Percentiles rank a stretch among this genome's conserved stretches.
These are phyloP conservation scores for Fusarium mexicanum DNA, from an alignment of 2,329 filamentous ascomycete species.

Conservation along the genomic window DNA sequence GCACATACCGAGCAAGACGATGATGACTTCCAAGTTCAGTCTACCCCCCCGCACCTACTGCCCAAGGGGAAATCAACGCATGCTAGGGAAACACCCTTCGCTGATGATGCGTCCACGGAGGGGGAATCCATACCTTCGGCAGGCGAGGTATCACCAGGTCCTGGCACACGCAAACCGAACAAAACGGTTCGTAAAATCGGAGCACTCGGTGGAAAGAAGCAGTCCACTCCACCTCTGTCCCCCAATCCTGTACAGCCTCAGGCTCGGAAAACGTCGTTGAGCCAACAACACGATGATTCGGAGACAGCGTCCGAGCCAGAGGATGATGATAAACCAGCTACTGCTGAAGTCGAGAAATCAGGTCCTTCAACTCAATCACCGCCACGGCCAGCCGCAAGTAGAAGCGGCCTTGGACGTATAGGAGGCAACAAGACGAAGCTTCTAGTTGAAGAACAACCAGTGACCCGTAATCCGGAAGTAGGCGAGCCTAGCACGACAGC, in stretches of 20 bases:
- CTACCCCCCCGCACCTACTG: constrained; percentile 54
- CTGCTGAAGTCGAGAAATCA: constrained; percentile 27
- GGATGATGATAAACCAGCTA: constrained; percentile 44
- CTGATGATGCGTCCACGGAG: constrained; percentile 48
- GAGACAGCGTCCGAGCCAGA: constrained; percentile 59
- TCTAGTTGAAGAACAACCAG: constrained; percentile 7
- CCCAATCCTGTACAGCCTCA: constrained; percentile 18
- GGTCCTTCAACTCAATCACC: constrained; percentile 37
- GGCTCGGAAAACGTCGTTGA: neutral
- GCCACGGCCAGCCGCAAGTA: constrained; percentile 40
- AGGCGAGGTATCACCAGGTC: constrained; percentile 1
- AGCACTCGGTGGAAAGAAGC: constrained; percentile 48
- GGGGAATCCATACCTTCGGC: constrained; percentile 36
- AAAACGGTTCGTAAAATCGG: constrained; percentile 46
- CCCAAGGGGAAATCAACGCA: constrained; percentile 39
- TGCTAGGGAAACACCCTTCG: constrained; percentile 10
- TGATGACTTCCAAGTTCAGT: constrained; percentile 63
- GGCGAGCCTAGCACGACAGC: neutral
- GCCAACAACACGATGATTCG: constrained; percentile 41
- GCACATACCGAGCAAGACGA: constrained; percentile 52
- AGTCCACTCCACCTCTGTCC: constrained; percentile 41
- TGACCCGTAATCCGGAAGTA: constrained; percentile 5
- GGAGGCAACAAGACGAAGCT: constrained; percentile 47
- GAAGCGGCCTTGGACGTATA: constrained; percentile 54
- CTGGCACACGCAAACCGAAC: constrained; percentile 25